Conservation (phyloP, 345 rosid species). For the Raphanus raphanistrum region DNA sequence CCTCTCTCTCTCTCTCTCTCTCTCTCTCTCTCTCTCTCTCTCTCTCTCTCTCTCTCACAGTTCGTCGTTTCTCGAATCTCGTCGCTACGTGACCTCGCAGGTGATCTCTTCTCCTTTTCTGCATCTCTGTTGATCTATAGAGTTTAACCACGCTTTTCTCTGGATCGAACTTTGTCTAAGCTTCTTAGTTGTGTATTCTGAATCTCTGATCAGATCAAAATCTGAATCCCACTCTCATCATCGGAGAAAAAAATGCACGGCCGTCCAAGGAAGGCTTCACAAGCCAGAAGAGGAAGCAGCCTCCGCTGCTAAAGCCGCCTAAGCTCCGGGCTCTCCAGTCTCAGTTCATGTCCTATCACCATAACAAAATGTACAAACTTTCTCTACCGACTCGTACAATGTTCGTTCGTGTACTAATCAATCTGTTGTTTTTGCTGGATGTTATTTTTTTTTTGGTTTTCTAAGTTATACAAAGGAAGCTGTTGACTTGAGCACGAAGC, state of each 20-base stretch:
- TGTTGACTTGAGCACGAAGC: constrained; percentile 71
- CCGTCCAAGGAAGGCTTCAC: constrained; percentile 46
- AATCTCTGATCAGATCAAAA: too few relatives aligned
- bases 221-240: neutral
- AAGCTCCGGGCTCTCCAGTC: constrained; percentile 71
- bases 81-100: constrained; percentile 21
- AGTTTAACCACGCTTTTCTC: neutral
- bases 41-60: neutral
- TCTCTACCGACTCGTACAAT: neutral
- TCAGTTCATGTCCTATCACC: constrained; percentile 65
- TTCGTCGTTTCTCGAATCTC: neutral
- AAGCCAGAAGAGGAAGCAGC: constrained; percentile 65
- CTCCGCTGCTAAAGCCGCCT: constrained; percentile 67
- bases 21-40: neutral
- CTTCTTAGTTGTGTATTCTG: neutral
- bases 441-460: neutral
- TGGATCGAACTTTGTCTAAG: neutral
- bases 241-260: constrained; percentile 67
- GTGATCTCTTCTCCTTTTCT: constrained; percentile 1
- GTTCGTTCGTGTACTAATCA: neutral
- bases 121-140: neutral
- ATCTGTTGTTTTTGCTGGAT: neutral
- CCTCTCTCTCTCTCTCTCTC: neutral
- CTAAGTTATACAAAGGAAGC: constrained; percentile 86
- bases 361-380: constrained; percentile 51